phyloP scores from a whole-genome alignment of 257 asterid species.

The Solanum sejunctum region DNA sequence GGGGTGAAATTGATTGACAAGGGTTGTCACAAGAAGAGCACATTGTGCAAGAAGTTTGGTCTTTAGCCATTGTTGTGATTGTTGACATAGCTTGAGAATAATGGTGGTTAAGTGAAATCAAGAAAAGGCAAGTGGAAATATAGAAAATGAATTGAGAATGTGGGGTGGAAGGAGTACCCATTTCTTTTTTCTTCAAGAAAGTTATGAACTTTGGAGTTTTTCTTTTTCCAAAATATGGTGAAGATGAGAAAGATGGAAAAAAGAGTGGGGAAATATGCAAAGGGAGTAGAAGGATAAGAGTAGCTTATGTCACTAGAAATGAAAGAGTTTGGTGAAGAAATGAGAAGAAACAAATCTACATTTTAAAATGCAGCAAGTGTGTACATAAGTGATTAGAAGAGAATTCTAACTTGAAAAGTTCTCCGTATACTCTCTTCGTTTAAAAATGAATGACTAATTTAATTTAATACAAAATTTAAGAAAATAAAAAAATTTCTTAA shows the following conservation, averaged over 20 bases:
- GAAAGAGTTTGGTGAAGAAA: neutral
- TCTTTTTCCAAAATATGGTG: neutral
- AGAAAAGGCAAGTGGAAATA: constrained; percentile 7
- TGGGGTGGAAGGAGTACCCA: constrained; percentile 7
- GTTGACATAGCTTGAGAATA: constrained; percentile 24
- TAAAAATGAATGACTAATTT: too few species aligned
- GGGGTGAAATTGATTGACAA: constrained; percentile 47
- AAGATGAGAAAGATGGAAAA: neutral
- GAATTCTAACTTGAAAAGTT: neutral
- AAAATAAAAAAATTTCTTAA: too few species aligned
- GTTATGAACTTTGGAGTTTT: neutral
- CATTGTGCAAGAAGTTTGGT: constrained; percentile 50
- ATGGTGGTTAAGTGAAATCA: neutral
- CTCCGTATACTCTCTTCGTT: too few species aligned
- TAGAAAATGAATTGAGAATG: neutral
- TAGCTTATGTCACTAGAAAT: neutral
- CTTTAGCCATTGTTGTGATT: constrained; percentile 29
- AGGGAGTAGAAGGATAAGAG: neutral
- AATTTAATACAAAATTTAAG: fast-evolving
- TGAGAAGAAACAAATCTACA: neutral
- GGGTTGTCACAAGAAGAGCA: constrained; percentile 68
- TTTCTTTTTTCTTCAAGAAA: neutral
- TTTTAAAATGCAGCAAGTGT: neutral
- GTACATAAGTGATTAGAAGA: neutral
- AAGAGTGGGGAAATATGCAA: neutral